A percentile compares a stretch with the other conserved stretches of the same genome.
phyloP scores from a whole-genome alignment of 352 stramenopile genomes.

The Phytophthora pinifolia region DNA sequence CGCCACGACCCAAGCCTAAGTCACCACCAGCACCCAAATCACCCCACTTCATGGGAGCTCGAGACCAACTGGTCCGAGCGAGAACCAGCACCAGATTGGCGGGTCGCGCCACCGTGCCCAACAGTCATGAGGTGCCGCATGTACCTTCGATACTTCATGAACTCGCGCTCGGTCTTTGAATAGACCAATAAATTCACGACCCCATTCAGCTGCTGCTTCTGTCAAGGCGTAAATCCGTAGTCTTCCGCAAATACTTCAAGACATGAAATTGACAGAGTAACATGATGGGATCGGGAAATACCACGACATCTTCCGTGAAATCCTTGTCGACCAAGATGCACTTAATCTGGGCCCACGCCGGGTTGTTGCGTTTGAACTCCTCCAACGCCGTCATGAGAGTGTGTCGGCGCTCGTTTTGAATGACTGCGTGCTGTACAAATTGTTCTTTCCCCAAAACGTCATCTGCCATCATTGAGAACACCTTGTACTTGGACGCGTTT shows the following conservation, averaged over 20 bases:
- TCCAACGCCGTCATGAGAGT: conserved; percentile 17
- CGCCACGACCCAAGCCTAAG: too few relatives aligned
- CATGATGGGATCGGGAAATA: conserved; percentile 12
- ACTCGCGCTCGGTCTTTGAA: conserved; percentile 8
- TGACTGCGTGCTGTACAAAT: conserved; percentile 21
- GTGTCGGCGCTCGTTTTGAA: conserved; percentile 21
- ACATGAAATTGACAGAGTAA: conserved; percentile 35
- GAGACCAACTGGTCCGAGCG: background rate
- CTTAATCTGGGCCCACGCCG: conserved; percentile 11
- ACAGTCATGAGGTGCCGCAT: conserved; percentile 1
- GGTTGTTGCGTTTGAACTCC: conserved; percentile 27
- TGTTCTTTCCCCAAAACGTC: conserved; percentile 20
- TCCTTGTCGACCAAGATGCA: conserved; percentile 33
- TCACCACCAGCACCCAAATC: background rate
- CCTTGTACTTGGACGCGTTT: conserved; percentile 17
- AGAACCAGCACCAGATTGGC: background rate
- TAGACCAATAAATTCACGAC: conserved; percentile 21
- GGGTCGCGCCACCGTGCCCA: background rate
- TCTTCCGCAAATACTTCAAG: conserved; percentile 20
- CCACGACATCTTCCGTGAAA: conserved; percentile 21
- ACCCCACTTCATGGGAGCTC: background rate
- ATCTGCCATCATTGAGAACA: conserved; percentile 21
- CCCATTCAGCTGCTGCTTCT: conserved; percentile 18
- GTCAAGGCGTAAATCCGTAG: conserved; percentile 17
- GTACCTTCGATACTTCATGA: conserved; percentile 9